phyloP scores from a whole-genome alignment of 1,284 basidiomycete genomes.

The Lentinula novae-zelandiae region DNA sequence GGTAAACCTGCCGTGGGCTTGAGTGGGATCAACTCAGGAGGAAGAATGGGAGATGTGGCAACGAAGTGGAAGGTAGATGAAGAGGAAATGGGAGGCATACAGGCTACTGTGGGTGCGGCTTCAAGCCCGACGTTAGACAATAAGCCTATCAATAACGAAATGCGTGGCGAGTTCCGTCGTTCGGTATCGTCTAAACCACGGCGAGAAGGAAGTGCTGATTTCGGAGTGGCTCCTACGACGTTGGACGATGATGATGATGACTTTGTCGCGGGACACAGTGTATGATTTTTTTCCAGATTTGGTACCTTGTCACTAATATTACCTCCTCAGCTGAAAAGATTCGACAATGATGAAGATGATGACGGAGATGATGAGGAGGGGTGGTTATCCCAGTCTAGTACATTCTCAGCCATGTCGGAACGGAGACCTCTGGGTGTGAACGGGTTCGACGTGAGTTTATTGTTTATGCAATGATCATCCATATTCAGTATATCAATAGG shows the following conservation, averaged over 20 bases:
- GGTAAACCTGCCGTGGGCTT: slow-evolving; percentile 64
- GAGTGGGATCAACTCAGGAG: slow-evolving; percentile 16
- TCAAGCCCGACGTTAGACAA: not conserved
- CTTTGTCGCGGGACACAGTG: not conserved
- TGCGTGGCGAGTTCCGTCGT: slow-evolving; percentile 58
- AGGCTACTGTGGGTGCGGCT: slow-evolving; percentile 17
- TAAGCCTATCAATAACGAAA: slow-evolving; percentile 17
- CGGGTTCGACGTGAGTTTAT: slow-evolving; percentile 55
- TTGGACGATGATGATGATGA: slow-evolving; percentile 33
- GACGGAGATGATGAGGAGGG: slow-evolving; percentile 54
- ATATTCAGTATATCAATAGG: slow-evolving; percentile 31
- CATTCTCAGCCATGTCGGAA: slow-evolving; percentile 57
- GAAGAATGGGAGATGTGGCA: slow-evolving; percentile 25
- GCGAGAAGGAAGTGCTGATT: slow-evolving; percentile 60
- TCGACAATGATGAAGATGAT: slow-evolving; percentile 33
- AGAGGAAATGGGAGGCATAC: slow-evolving; percentile 39
- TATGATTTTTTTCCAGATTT: not conserved
- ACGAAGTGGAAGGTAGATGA: slow-evolving; percentile 71
- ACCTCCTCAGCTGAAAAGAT: slow-evolving; percentile 2
- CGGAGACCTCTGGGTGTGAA: slow-evolving; percentile 47
- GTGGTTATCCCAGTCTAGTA: slow-evolving; percentile 69
- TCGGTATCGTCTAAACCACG: slow-evolving; percentile 37
- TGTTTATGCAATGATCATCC: not conserved
- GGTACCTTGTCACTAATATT: not conserved
- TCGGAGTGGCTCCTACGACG: slow-evolving; percentile 52